Percentiles rank a stretch among this genome's conserved stretches.
These are phyloP conservation scores for Mimosa pudica DNA, from an alignment of 306 rosid genomes.

Conservation along the genomic window DNA sequence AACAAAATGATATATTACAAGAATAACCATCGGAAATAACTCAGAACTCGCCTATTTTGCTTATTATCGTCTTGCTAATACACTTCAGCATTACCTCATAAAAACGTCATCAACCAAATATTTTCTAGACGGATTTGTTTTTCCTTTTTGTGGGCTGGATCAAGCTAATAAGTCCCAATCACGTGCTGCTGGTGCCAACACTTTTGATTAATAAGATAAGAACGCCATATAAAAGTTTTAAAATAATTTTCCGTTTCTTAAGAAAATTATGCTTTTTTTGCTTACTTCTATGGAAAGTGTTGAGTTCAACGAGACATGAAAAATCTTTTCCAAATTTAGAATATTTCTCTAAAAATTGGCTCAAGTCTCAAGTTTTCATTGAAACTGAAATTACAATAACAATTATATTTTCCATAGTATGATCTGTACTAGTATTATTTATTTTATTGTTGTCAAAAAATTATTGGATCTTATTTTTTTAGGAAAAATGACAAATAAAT, in stretches of 20 bases:
- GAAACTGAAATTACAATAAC: background rate
- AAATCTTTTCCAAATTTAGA: background rate
- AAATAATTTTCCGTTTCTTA: too few relatives aligned
- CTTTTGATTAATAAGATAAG: background rate
- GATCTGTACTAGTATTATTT: background rate
- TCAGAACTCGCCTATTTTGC: too few relatives aligned
- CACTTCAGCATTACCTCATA: slow-evolving; percentile 46
- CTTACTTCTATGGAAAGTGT: background rate
- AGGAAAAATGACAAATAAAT: too few relatives aligned
- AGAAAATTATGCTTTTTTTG: background rate
- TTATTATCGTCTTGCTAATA: background rate
- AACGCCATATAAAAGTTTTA: too few relatives aligned
- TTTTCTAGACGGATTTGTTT: background rate
- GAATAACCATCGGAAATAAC: too few relatives aligned
- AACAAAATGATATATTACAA: too few relatives aligned
- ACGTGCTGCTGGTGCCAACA: background rate
- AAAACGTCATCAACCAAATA: slow-evolving; percentile 27
- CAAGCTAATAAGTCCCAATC: background rate
- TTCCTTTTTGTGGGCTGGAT: background rate
- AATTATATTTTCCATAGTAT: background rate
- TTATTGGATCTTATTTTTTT: background rate
- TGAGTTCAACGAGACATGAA: background rate
- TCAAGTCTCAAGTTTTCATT: slow-evolving; percentile 1
- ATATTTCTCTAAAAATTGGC: background rate
- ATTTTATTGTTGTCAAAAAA: background rate